phyloP scores from a whole-genome alignment of 2,329 filamentous ascomycete species.

The Fusarium sp. region DNA sequence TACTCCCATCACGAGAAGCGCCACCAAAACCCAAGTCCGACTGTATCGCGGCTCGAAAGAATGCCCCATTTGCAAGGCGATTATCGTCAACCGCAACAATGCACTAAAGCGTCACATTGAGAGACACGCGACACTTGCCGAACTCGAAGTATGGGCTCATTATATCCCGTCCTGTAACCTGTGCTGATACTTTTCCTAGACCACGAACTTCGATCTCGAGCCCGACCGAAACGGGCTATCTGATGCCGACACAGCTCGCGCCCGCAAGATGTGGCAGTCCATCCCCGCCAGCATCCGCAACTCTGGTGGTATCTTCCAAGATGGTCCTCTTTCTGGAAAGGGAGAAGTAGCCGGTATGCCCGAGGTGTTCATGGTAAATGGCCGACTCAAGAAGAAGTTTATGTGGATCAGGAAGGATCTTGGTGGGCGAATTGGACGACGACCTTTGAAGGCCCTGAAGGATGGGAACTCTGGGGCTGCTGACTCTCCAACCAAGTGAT shows the following conservation, averaged over 20 bases:
- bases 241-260: conserved; percentile 6
- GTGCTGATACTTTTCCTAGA: not conserved
- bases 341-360: conserved; percentile 15
- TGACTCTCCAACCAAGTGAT: not conserved
- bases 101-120: conserved; percentile 6
- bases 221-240: not conserved
- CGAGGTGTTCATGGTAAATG: not conserved
- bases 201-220: not conserved
- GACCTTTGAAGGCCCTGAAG: not conserved
- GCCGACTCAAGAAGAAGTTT: conserved; percentile 10
- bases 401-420: conserved; percentile 20
- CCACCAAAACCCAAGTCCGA: not conserved
- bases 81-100: conserved; percentile 5
- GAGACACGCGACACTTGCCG: conserved; percentile 17
- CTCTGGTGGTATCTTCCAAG: conserved; percentile 3
- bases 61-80: conserved; percentile 16
- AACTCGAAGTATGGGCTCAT: not conserved
- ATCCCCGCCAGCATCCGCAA: conserved; percentile 16
- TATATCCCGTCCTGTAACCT: accelerated
- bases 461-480: not conserved
- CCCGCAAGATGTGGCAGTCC: conserved; percentile 18
- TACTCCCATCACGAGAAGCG: not conserved
- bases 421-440: not conserved
- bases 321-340: conserved; percentile 14
- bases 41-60: not conserved